Percentiles rank a stretch among this genome's conserved stretches.
Evolutionary conservation across 1,139 yeast species (phyloP).

Genomic region (Candida anutae): DNA sequence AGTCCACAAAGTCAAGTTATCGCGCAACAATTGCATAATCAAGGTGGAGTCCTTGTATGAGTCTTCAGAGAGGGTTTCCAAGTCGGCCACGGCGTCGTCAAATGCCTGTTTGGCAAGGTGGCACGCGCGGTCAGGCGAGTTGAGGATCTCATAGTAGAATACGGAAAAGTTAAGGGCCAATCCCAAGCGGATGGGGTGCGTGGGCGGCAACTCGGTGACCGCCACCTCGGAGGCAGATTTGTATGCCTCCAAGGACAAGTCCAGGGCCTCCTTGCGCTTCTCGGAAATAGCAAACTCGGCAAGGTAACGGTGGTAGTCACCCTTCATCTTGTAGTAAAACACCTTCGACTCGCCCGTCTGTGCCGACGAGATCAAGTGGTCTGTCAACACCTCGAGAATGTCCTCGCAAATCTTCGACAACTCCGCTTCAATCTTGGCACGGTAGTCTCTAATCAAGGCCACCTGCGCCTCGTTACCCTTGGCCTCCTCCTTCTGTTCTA

Average conservation of each 20-base stretch:
- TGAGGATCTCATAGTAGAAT: constrained; percentile 94
- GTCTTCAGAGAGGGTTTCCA: constrained; percentile 95
- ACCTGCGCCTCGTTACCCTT: constrained; percentile 91
- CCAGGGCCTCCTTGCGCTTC: constrained; percentile 89
- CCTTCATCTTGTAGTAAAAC: constrained; percentile 98
- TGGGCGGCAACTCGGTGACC: constrained; percentile 93
- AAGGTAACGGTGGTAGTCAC: constrained; percentile 98
- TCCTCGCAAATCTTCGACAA: constrained; percentile 92
- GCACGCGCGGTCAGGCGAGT: constrained; percentile 98
- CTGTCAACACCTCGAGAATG: constrained; percentile 77
- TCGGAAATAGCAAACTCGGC: constrained; percentile 94
- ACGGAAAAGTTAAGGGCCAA: constrained; percentile 97
- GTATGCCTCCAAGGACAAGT: constrained; percentile 88
- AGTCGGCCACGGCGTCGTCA: constrained; percentile 98
- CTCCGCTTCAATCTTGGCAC: constrained; percentile 90
- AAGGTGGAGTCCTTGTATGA: constrained; percentile 96
- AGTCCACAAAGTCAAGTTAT: constrained; percentile 97
- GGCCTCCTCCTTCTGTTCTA: constrained; percentile 96
- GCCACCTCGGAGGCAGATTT: constrained; percentile 95
- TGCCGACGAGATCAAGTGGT: constrained; percentile 89
- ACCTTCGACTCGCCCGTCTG: constrained; percentile 97
- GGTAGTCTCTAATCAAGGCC: constrained; percentile 83
- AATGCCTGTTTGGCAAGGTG: constrained; percentile 98
- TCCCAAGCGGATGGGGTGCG: constrained; percentile 98
- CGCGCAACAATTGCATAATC: constrained; percentile 97